Evolutionary conservation across 345 rosid species (phyloP).

Genomic region (Hypericum perforatum): DNA sequence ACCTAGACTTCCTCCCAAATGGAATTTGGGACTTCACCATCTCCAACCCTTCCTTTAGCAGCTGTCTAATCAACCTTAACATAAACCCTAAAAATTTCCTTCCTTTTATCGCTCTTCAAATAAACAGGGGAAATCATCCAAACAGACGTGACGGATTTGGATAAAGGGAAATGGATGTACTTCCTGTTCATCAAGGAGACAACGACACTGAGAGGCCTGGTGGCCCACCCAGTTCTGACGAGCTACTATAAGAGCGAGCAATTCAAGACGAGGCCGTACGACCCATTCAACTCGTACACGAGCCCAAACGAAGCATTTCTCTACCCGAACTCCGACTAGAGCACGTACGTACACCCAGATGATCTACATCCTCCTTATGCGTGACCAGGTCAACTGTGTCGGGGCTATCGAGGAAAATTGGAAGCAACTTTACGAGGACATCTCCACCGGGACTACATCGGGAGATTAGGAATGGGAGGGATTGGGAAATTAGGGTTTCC

Average conservation of each 20-base stretch:
- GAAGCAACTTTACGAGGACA: no score
- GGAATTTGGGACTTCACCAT: no score
- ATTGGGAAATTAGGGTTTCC: no score
- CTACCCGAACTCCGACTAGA: slow-evolving; percentile 78
- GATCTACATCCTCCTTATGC: slow-evolving; percentile 76
- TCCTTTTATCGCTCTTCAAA: no score
- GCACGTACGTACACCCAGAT: slow-evolving; percentile 95
- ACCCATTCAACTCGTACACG: slow-evolving; percentile 76
- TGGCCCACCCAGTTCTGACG: slow-evolving; percentile 85
- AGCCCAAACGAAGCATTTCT: slow-evolving; percentile 93
- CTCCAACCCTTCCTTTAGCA: no score
- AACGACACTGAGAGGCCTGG: slow-evolving; percentile 71
- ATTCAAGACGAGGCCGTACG: slow-evolving; percentile 72
- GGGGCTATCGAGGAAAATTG: no score
- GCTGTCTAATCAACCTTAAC: no score
- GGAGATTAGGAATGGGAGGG: no score
- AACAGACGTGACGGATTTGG: slow-evolving; percentile 74
- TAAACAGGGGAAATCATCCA: no score
- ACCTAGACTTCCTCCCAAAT: no score
- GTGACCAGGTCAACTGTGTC: slow-evolving; percentile 63
- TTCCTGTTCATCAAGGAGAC: slow-evolving; percentile 82
- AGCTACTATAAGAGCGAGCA: slow-evolving; percentile 92
- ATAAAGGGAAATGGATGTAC: slow-evolving; percentile 84
- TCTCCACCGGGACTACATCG: no score
- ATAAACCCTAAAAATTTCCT: no score